Percentiles rank a stretch among this genome's conserved stretches.
phyloP scores from a whole-genome alignment of 73 alveolate genomes.

The Paramecium sexaurelia region DNA sequence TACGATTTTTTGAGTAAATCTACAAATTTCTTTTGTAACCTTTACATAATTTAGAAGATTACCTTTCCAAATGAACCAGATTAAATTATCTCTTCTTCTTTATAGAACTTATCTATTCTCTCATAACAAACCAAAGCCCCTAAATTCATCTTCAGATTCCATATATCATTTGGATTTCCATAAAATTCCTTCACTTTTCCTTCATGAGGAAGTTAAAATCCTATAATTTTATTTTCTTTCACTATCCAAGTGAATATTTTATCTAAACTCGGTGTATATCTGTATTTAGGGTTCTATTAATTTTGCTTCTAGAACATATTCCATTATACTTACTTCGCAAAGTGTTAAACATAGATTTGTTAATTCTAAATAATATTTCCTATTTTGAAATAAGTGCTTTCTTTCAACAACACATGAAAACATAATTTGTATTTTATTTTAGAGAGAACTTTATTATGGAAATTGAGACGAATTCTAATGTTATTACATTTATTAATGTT shows the following conservation, averaged over 20 bases:
- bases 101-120: neutral
- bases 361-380: neutral
- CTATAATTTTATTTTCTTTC: neutral
- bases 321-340: neutral
- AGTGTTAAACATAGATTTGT: neutral
- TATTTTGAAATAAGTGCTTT: constrained; percentile 4
- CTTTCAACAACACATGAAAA: neutral
- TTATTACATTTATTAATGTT: neutral
- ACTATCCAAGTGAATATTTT: neutral
- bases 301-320: neutral
- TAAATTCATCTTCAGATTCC: neutral
- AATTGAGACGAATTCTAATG: neutral
- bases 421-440: neutral
- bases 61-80: constrained; percentile 18
- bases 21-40: constrained; percentile 23
- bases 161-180: neutral
- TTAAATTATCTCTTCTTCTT: neutral
- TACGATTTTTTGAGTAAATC: neutral
- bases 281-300: neutral
- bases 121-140: constrained; percentile 4
- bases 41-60: neutral
- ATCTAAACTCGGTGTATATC: neutral
- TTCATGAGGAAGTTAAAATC: neutral
- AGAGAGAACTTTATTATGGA: neutral
- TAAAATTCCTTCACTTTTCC: neutral